A percentile compares a stretch with the other conserved stretches of the same genome.
These are phyloP conservation scores for Septoria petroselini DNA, from an alignment of 2,329 filamentous ascomycete species.

Conservation along the genomic window DNA sequence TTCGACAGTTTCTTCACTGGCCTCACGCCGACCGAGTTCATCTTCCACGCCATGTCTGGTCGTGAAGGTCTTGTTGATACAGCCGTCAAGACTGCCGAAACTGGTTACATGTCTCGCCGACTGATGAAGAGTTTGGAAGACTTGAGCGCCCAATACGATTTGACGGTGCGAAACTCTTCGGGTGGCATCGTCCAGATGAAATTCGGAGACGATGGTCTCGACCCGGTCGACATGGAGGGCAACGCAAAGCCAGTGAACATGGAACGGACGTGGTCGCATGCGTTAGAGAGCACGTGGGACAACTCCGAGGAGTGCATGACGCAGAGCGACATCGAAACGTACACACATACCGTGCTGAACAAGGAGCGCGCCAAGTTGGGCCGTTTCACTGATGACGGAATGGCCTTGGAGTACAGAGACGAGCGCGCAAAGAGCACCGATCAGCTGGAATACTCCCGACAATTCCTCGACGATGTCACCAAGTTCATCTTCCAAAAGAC, in stretches of 20 bases:
- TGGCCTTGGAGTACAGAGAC: conserved; percentile 65
- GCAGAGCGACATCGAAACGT: conserved; percentile 67
- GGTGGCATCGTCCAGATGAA: conserved; percentile 93
- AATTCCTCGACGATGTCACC: conserved; percentile 76
- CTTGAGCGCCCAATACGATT: conserved; percentile 86
- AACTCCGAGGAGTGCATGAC: conserved; percentile 71
- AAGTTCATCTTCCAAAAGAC: conserved; percentile 56
- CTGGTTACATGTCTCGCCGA: conserved; percentile 96
- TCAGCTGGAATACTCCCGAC: conserved; percentile 69
- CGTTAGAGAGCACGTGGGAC: conserved; percentile 70
- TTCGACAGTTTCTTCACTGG: conserved; percentile 96
- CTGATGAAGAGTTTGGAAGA: conserved; percentile 98
- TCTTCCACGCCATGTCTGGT: conserved; percentile 97
- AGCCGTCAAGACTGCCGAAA: conserved; percentile 97
- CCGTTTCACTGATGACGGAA: conserved; percentile 32
- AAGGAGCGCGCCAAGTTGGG: conserved; percentile 63
- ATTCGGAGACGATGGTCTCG: conserved; percentile 91
- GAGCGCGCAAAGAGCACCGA: conserved; percentile 62
- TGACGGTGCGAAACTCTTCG: conserved; percentile 88
- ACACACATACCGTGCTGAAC: conserved; percentile 67
- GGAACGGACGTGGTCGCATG: conserved; percentile 82
- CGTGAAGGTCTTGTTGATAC: conserved; percentile 98
- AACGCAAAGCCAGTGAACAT: conserved; percentile 90
- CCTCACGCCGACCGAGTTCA: conserved; percentile 83
- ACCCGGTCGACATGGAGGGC: conserved; percentile 97